Evolutionary conservation across 2,329 filamentous ascomycete genomes (phyloP).

Genomic region (Calonectria hongkongensis): DNA sequence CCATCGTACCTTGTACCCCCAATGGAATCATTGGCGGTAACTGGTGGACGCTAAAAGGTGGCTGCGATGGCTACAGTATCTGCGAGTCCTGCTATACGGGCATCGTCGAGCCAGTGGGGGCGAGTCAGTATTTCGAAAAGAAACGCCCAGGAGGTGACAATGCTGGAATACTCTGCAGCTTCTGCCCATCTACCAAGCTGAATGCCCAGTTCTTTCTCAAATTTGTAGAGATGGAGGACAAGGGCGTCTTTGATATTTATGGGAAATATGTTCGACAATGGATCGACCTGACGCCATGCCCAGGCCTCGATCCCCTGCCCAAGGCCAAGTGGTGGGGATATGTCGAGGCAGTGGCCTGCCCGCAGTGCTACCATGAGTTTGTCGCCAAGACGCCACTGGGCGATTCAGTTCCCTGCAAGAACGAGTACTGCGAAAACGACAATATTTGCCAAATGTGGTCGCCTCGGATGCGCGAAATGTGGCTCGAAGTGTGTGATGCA

Average conservation of each 20-base stretch:
- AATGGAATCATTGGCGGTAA: constrained; percentile 57
- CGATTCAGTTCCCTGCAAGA: constrained; percentile 52
- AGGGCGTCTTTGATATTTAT: constrained; percentile 57
- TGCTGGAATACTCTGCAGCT: constrained; percentile 56
- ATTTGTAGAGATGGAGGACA: constrained; percentile 56
- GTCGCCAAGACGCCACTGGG: constrained; percentile 55
- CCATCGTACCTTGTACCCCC: constrained; percentile 53
- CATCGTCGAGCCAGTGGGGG: constrained; percentile 51
- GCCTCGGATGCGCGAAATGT: constrained; percentile 61
- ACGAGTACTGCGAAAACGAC: constrained; percentile 46
- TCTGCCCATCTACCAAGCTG: constrained; percentile 52
- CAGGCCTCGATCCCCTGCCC: constrained; percentile 50
- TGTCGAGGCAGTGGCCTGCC: constrained; percentile 57
- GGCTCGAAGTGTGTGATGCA: constrained; percentile 54
- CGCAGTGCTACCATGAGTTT: constrained; percentile 59
- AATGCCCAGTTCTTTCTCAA: constrained; percentile 52
- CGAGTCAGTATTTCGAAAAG: constrained; percentile 56
- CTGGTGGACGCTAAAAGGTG: constrained; percentile 58
- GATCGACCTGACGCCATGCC: constrained; percentile 54
- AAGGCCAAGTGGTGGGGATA: constrained; percentile 61
- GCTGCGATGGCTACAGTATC: constrained; percentile 50
- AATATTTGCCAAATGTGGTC: constrained; percentile 62
- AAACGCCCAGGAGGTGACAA: constrained; percentile 39
- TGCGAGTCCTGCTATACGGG: constrained; percentile 60
- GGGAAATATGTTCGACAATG: constrained; percentile 55